Base-by-base conservation (phyloP, 2,329 filamentous ascomycete genomes). In the Fusarium sacchari region DNA sequence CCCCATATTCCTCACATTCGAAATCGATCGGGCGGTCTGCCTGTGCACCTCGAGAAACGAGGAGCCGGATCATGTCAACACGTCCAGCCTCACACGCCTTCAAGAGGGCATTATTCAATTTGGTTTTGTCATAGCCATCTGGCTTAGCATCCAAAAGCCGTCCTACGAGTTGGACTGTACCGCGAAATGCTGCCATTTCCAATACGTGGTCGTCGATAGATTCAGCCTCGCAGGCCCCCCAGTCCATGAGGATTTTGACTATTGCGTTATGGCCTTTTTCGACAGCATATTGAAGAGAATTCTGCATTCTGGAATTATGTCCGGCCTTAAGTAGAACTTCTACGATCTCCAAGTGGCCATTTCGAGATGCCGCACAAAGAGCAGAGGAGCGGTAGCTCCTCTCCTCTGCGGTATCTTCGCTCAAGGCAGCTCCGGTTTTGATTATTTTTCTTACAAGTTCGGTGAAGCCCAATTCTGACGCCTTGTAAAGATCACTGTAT, bases 211-310 rank as follows among this genome's bases (percentile, higher is more conserved):
- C 11, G 13, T 6, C 7, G 9, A 43, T 24, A 36, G 34, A 9
- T 36, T 36, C 34, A 10, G 34, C 34, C 34, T 36, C 34, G 18
- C 34, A 36, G 34, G 34, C 34, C 8, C 34, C 34, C 34, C 34
- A 36, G 34, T 17, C 8, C 6, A 8, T 20, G 7, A 28, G 43
- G 18, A 46, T n/a, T n/a, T n/a, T n/a, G n/a, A n/a, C 20, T 11
- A 49, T 30, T 4, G 14, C 4, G 6, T 8, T 17, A 12, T 49
- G 26, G 7, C 28, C 28, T 1, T n/a, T n/a, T 2, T 4, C 5
- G 6, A 49, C 6, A 32, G 46, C 22, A 5, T 6, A 9, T 3
- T 4, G 9, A 8, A 49, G 1, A 32, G 46, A 12, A 3, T n/a
- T 2, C 5, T 30, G 18, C 3, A 47, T 6, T 15, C 20, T 7